phyloP scores from a whole-genome alignment of 495 filamentous ascomycete genomes.

The Hypoxylon intermedium region DNA sequence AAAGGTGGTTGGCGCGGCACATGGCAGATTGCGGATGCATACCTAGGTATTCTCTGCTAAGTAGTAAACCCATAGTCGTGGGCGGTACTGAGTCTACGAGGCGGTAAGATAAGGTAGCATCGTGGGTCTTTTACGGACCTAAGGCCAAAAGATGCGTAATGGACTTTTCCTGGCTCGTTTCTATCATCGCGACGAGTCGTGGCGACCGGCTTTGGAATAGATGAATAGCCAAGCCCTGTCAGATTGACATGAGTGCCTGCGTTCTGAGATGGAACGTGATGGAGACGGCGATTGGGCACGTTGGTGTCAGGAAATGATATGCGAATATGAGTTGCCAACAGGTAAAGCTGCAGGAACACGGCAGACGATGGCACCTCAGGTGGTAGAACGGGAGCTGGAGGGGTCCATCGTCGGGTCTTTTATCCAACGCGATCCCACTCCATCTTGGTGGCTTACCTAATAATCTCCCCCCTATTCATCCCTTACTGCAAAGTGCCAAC shows the following conservation, averaged over 20 bases:
- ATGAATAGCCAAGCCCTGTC: background rate
- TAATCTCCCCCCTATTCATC: too few relatives aligned
- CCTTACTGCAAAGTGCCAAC: too few relatives aligned
- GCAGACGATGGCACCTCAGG: too few relatives aligned
- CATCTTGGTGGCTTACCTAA: too few relatives aligned
- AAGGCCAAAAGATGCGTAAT: background rate
- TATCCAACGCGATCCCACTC: too few relatives aligned
- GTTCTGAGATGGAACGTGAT: background rate
- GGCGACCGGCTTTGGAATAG: too few relatives aligned
- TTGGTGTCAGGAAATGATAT: too few relatives aligned
- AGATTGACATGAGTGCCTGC: background rate
- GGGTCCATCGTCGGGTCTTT: too few relatives aligned
- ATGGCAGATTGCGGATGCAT: conserved; percentile 2
- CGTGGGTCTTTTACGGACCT: background rate
- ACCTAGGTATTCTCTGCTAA: background rate
- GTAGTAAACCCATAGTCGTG: background rate
- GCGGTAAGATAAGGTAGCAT: conserved; percentile 1
- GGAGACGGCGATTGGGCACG: background rate
- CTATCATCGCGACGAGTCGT: conserved; percentile 1
- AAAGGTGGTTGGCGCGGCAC: conserved; percentile 9
- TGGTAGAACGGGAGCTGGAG: too few relatives aligned
- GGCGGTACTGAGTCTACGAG: conserved; percentile 2
- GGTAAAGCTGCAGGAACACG: too few relatives aligned
- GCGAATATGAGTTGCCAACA: too few relatives aligned
- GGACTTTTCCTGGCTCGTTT: conserved; percentile 8